A percentile compares a stretch with the other conserved stretches of the same genome.
Conservation (phyloP, 2,329 filamentous ascomycete species). For the Xylariaceae sp. region DNA sequence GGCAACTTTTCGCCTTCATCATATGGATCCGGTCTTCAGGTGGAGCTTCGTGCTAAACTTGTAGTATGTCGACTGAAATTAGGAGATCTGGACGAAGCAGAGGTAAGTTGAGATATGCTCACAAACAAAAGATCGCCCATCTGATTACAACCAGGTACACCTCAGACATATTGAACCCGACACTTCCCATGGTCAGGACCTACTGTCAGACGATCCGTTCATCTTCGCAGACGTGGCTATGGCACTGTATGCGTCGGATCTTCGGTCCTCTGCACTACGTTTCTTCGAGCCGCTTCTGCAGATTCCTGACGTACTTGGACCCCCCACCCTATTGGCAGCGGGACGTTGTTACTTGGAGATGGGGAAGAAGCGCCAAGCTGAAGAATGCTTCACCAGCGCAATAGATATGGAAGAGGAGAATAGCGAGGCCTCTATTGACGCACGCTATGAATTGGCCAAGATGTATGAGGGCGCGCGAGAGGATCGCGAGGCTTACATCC, state of each 20-base stretch:
- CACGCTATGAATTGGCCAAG: conserved; percentile 75
- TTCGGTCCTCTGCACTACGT: conserved; percentile 44
- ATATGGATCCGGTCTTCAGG: conserved; percentile 73
- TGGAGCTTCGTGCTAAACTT: conserved; percentile 81
- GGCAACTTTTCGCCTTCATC: conserved; percentile 50
- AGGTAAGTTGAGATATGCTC: conserved; percentile 53
- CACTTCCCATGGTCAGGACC: conserved; percentile 46
- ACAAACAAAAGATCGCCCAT: conserved; percentile 8
- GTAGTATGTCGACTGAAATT: conserved; percentile 78
- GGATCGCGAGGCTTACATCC: conserved; percentile 72
- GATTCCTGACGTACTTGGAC: conserved; percentile 48
- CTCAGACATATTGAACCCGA: conserved; percentile 68
- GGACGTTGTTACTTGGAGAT: conserved; percentile 68
- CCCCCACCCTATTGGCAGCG: conserved; percentile 52
- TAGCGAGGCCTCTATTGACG: conserved; percentile 56
- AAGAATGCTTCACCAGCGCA: conserved; percentile 73
- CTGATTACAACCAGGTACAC: conserved; percentile 52
- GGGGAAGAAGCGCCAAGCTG: conserved; percentile 64
- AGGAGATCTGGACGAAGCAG: conserved; percentile 67
- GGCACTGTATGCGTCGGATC: conserved; percentile 42
- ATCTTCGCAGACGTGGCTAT: conserved; percentile 68
- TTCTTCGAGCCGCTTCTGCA: conserved; percentile 57
- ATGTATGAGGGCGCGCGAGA: conserved; percentile 76
- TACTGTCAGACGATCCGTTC: conserved; percentile 67
- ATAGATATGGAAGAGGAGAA: conserved; percentile 69